Evolutionary conservation across 2,329 filamentous ascomycete species (phyloP).

Genomic region (Lasiodiplodia hormozganensis): DNA sequence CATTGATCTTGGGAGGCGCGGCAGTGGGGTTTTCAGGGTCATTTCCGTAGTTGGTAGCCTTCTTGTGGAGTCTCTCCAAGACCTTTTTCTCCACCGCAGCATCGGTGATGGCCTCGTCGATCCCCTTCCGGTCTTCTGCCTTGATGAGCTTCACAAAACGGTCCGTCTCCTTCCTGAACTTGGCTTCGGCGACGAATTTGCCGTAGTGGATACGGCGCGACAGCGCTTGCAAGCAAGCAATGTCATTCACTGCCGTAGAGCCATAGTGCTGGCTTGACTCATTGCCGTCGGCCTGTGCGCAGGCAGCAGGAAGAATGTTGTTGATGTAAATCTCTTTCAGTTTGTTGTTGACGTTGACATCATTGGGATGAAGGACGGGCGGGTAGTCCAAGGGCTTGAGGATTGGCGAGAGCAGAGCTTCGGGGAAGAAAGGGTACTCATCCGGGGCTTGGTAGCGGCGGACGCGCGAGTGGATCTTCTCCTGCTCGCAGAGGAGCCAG

Average conservation of each 20-base stretch:
- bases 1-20: conserved; percentile 81
- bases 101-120: conserved; percentile 91
- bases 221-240: conserved; percentile 86
- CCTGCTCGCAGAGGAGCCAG: conserved; percentile 91
- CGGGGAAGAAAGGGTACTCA: conserved; percentile 96
- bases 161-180: conserved; percentile 85
- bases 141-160: conserved; percentile 83
- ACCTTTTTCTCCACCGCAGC: conserved; percentile 89
- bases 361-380: conserved; percentile 82
- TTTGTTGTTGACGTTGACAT: conserved; percentile 87
- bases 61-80: conserved; percentile 81
- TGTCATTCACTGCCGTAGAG: conserved; percentile 88
- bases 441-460: conserved; percentile 95
- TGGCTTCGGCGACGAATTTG: conserved; percentile 97
- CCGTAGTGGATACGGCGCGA: conserved; percentile 95
- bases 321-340: conserved; percentile 87
- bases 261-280: conserved; percentile 95
- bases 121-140: conserved; percentile 77
- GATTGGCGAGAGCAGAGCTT: conserved; percentile 78
- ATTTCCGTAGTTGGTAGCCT: conserved; percentile 91
- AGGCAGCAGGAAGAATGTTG: conserved; percentile 82
- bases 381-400: conserved; percentile 91
- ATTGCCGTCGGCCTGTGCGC: conserved; percentile 74
- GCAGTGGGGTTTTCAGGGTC: conserved; percentile 73
- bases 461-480: conserved; percentile 88